Evolutionary conservation across 2,329 filamentous ascomycete genomes (phyloP), one percentile per base, ranked within the genome.

Genomic region (Clonostachys byssicola): DNA sequence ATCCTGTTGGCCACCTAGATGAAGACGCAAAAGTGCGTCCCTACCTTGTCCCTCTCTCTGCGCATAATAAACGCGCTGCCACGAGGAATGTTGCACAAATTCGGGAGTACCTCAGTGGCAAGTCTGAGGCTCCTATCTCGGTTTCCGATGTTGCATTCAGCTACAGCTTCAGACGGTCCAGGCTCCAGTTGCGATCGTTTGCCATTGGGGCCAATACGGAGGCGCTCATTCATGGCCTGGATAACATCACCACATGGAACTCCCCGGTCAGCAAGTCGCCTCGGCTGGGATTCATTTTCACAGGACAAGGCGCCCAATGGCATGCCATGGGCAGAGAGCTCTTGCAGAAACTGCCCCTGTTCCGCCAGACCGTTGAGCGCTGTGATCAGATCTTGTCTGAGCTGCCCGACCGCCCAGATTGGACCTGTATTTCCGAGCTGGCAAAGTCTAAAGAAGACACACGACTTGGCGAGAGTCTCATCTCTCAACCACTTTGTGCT

Each of bases 401-500:
- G 36, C 40, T 23, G 20, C 40, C 40, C 40, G 33, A 47, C 40
- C 33, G 17, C 14, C 40, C 34, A 13, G n/a, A 40, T 3, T 54
- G 49, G 51, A 10, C 47, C 6, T 41, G 49, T 17, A 10, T 49
- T 35, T 62, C 67, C 38, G 68, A 73, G 53, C 12, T 39, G 14
- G 8, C 17, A 18, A 64, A 60, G 43, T 58, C 66, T 45, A 61
- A 58, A 3, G 36, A 39, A 18, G 10, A n/a, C 7, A 50, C 46
- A 39, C 49, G 46, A 7, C 49, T 60, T 10, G 49, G 57, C n/a
- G 49, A 60, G 33, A 51, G 60, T 5, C 49, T 52, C 7, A 48
- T 58, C 33, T 59, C 56, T 30, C 71, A 74, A 47, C 61, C 71
- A 0, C 39, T 67, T 1, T 73, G 63, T 40, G 73, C 70, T 2